Evolutionary conservation across 2,329 filamentous ascomycete species (phyloP), one percentile per base, ranked within the genome.

Genomic region (Trichoderma asperellum): DNA sequence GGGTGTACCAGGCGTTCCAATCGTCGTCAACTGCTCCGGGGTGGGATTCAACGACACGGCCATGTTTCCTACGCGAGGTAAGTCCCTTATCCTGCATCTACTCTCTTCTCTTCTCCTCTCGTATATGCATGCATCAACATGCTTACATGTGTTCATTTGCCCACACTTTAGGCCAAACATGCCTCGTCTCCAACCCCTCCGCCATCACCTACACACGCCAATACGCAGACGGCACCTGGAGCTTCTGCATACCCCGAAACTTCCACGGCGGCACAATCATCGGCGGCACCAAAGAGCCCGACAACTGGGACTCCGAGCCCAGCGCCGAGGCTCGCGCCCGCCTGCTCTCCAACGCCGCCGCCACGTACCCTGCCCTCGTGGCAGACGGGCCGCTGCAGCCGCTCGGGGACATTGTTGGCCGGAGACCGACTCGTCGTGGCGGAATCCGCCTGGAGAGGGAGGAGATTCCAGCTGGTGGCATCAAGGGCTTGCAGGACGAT

Each of bases 251-350:
- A 6, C 88, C 89, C 0, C 83, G 89, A 2, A 85, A 84, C 10
- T 85, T 88, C 32, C 81, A 86, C 40, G 89, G 89, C 3, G 89
- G 89, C 2, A 91, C 89, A 0, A 81, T 91, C 49, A 85, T 91
- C 24, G 89, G 89, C 5, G 89, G 89, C 0, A 91, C 88, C 11
- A 91, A 90, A 75, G 85, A 91, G 74, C 82, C 83, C 0, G 79
- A 85, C 68, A 81, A 89, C 75, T 89, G 86, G 85, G 81, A 85
- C 58, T 76, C 82, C 0, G 78, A 81, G 21, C 84, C 87, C 1
- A 85, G 82, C 0, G 69, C 72, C 1, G 82, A 84, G 64, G 83
- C 84, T 0, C 79, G 88, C 21, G 76, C 80, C 47, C 75, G 71
- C 1, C 27, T 78, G 1, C 40, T 78, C 0, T 80, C 89, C 8